Evolutionary conservation across 345 rosid genomes (phyloP), one percentile per base, ranked within the genome.

Genomic region (Moricandia moricandioides): DNA sequence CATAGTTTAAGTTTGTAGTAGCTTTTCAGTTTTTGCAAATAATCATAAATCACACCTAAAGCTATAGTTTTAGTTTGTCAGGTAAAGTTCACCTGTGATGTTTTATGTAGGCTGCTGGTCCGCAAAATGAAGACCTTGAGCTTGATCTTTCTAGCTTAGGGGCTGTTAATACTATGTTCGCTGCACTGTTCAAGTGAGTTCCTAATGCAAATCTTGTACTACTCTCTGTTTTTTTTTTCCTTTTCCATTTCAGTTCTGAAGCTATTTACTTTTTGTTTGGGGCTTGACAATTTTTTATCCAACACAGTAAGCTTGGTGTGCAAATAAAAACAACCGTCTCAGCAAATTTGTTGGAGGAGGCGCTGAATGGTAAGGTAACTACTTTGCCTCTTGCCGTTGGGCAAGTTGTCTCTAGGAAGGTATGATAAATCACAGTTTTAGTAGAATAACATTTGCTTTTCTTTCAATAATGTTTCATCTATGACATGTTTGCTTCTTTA

Each of bases 141-240:
- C 80, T 92, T 5, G 99, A 94, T 89, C 99, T 94, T 75, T 94
- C 97, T 40, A 94, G 97, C 79, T 86, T 94, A 84, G 97, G 97
- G 66, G 86, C 99, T 75, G 92, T 94, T 70, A 94, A 92, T 78
- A 94, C 97, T 12, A 88, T 94, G 85, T 92, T 94, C 74, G 96
- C 99, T 49, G 97, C 99, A 6, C 83, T 94, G 63, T 91, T 94
- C 82, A 94, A 97, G 99, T 89, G 73, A 80, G 65, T 45, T 74
- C 56, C 2, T 1, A 51, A 35, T 0, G 52, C 31, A 33, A 6
- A 21, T 49, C 16, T 60, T 52, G 13, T 31, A 7, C 64, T 7
- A 17, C 21, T 65, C 61, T 76, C 16, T 76, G 69, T 45, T 57
- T 10, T 68, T 34, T 12, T 40, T 14, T 26, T 18, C 16, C 55